Evolutionary conservation across 2,329 filamentous ascomycete species (phyloP).

Genomic region (Cercospora janseana): DNA sequence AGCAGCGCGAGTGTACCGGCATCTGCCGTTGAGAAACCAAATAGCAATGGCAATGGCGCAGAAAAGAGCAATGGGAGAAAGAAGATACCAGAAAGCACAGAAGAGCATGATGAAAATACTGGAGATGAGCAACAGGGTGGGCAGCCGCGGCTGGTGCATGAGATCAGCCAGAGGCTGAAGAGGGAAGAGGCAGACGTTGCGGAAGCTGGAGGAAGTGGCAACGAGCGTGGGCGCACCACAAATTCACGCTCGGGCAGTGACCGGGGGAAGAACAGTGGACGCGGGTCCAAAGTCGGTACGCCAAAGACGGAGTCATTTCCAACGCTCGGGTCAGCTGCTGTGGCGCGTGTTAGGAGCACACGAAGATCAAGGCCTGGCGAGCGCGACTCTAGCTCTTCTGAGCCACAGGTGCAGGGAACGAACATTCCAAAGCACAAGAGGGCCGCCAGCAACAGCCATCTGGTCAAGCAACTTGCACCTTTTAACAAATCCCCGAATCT

Average conservation of each 20-base stretch:
- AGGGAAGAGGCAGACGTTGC: constrained; percentile 49
- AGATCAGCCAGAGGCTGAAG: constrained; percentile 43
- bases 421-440: constrained; percentile 34
- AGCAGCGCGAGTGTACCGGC: constrained; percentile 38
- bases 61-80: constrained; percentile 30
- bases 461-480: constrained; percentile 41
- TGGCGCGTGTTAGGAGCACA: constrained; percentile 45
- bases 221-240: constrained; percentile 19
- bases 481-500: constrained; percentile 40
- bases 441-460: constrained; percentile 36
- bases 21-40: constrained; percentile 29
- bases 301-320: constrained; percentile 47
- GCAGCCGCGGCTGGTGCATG: constrained; percentile 13
- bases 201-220: constrained; percentile 19
- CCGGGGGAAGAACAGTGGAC: constrained; percentile 39
- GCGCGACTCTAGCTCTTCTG: constrained; percentile 31
- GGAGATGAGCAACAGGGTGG: constrained; percentile 22
- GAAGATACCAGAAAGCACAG: constrained; percentile 25
- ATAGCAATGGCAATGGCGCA: constrained; percentile 27
- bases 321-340: constrained; percentile 34
- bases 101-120: constrained; percentile 25
- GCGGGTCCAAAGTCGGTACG: constrained; percentile 50
- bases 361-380: constrained; percentile 38
- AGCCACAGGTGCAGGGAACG: constrained; percentile 35
- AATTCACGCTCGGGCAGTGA: constrained; percentile 31